Evolutionary conservation across 306 rosid species (phyloP), one percentile per base, ranked within the genome.

Genomic region (Cucurbita argyrosperma): DNA sequence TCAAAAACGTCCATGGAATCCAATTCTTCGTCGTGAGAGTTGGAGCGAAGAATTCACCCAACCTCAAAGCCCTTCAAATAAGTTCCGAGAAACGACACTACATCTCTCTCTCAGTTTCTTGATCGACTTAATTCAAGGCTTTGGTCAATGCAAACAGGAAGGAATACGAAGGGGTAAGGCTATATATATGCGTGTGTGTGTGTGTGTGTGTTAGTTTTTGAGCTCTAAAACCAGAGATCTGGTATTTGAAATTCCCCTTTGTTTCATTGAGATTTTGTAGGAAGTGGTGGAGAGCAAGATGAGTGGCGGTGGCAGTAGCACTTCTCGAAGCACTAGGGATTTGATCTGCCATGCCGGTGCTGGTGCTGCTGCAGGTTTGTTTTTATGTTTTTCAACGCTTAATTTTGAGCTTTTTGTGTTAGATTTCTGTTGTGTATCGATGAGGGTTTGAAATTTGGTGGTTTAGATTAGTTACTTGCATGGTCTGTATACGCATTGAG

Each of bases 361-460:
- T 12, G 99, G 99, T 72, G 99, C 90, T 30, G 70, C 99, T 21
- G 96, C 99, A 40, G 99, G 99, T 94, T 71, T 76, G 82, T 49
- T 4, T 77, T 10, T 82, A 9, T 11, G 3, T 49, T 42, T 49
- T 42, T 52, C 45, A 57, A 49, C 23, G 43, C 53, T 81, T 47
- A 53, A 42, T 78, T 72, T 72, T 53, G 74, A 77, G 86, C 82
- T 80, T 78, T 79, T 76, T 59, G 67, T 6, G 77, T 67, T 74
- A n/a, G 52, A 74, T 76, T 26, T 53, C 60, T 59, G 40, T 8
- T 40, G 30, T 13, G 79, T 52, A 23, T 56, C 21, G 5, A 4
- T 60, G 40, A 11, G 45, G 43, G 49, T 42, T 68, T 49, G 38
- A 42, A 61, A 54, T 67, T 30, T 52, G 43, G 42, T 37, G 39